Conservation (phyloP, 495 filamentous ascomycete genomes). For the Aspergillus bridgeri region DNA sequence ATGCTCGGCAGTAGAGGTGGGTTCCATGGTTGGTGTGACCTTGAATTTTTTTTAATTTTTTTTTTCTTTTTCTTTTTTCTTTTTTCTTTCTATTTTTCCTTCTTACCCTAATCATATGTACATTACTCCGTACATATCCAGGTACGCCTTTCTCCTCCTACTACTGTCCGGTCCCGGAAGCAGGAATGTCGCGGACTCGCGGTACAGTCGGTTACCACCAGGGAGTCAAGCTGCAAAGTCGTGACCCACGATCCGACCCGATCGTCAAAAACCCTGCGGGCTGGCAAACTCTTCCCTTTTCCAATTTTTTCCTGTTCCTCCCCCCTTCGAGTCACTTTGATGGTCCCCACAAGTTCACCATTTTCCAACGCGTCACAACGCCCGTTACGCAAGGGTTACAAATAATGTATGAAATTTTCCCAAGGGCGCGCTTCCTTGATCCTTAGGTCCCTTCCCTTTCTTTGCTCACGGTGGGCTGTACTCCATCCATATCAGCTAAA, state of each 20-base stretch:
- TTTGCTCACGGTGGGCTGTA: background rate
- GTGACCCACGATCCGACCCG: slow-evolving; percentile 26
- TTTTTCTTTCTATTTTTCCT: background rate
- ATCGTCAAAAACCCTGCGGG: slow-evolving; percentile 22
- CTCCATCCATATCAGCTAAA: background rate
- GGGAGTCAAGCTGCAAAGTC: background rate
- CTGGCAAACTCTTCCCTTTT: background rate
- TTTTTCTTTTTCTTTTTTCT: background rate
- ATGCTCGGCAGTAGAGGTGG: background rate
- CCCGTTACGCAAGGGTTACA: slow-evolving; percentile 44
- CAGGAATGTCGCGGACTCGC: background rate
- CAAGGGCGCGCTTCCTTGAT: slow-evolving; percentile 2
- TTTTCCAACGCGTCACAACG: slow-evolving; percentile 26
- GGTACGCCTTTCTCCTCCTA: background rate
- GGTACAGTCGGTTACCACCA: background rate
- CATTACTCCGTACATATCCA: background rate
- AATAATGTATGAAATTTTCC: slow-evolving; percentile 14
- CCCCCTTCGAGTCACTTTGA: slow-evolving; percentile 19
- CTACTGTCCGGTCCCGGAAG: no score
- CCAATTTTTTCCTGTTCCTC: slow-evolving; percentile 7
- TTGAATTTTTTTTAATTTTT: no score
- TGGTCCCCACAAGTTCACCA: slow-evolving; percentile 31
- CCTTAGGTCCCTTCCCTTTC: background rate
- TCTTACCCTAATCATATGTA: no score
- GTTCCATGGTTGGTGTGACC: background rate